phyloP scores from a whole-genome alignment of 345 rosid genomes.

The Pugionium cornutum region DNA sequence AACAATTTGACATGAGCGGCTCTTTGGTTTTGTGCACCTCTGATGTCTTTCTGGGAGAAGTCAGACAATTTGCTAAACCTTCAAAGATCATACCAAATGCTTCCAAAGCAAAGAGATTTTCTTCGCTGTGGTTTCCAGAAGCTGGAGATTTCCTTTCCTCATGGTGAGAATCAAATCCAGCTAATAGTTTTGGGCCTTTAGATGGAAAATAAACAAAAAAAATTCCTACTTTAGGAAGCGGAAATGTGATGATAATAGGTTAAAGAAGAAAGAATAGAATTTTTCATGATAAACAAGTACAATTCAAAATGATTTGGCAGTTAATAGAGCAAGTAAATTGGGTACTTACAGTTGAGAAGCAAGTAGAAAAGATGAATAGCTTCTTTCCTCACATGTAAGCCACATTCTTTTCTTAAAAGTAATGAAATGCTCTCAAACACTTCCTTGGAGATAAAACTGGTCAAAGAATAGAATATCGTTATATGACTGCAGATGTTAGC shows the following conservation, averaged over 20 bases:
- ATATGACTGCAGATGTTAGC: conserved; percentile 12
- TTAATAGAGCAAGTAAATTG: too few relatives aligned
- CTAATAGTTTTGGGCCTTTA: conserved; percentile 66
- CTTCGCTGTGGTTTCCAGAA: conserved; percentile 40
- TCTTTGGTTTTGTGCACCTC: conserved; percentile 20
- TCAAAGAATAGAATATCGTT: conserved; percentile 17
- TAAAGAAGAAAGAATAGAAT: neutral
- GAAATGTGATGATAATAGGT: too few relatives aligned
- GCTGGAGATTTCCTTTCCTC: conserved; percentile 39
- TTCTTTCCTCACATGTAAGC: conserved; percentile 60
- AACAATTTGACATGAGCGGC: neutral
- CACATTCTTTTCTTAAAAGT: conserved; percentile 58
- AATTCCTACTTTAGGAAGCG: neutral
- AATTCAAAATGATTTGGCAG: neutral
- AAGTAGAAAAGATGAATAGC: conserved; percentile 63
- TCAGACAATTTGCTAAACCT: conserved; percentile 73
- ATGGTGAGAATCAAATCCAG: conserved; percentile 51
- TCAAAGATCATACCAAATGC: conserved; percentile 50
- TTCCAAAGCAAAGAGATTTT: conserved; percentile 27
- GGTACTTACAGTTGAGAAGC: conserved; percentile 71
- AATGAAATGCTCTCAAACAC: conserved; percentile 55
- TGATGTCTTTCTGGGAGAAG: conserved; percentile 49
- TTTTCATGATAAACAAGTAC: neutral
- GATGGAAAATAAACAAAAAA: conserved; percentile 1
- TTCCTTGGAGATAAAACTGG: conserved; percentile 55